phyloP scores from a whole-genome alignment of 805 yeast species.

The Lachancea dasiensis region DNA sequence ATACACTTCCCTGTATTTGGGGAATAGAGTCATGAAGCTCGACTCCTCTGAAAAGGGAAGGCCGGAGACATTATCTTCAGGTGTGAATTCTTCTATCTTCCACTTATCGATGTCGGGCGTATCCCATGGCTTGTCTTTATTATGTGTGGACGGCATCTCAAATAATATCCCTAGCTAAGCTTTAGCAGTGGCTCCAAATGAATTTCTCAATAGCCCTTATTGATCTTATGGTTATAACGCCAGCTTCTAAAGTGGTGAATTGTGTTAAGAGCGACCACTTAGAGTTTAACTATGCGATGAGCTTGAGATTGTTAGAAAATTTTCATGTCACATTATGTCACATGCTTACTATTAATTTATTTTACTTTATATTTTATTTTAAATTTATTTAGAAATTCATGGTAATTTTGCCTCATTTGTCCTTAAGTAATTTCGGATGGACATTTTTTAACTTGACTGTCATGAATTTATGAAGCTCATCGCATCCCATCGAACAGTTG shows the following conservation, averaged over 20 bases:
- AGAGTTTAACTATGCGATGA: neutral
- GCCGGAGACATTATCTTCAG: constrained; percentile 84
- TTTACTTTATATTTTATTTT: constrained; percentile 1
- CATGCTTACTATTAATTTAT: neutral
- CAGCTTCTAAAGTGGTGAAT: too few species aligned
- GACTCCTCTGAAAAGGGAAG: constrained; percentile 92
- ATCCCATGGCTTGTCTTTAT: constrained; percentile 97
- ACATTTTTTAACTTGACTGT: too few species aligned
- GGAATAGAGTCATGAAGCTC: constrained; percentile 89
- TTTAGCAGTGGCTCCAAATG: too few species aligned
- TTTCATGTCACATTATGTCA: constrained; percentile 1
- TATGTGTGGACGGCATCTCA: constrained; percentile 83
- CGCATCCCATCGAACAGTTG: too few species aligned
- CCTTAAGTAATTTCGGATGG: too few species aligned
- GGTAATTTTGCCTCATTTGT: neutral
- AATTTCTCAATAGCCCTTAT: too few species aligned
- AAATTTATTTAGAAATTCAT: neutral
- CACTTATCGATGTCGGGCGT: constrained; percentile 92
- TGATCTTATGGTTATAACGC: too few species aligned
- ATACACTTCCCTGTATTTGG: constrained; percentile 92
- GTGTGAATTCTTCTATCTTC: constrained; percentile 80
- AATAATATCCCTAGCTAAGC: neutral
- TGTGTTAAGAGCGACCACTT: too few species aligned
- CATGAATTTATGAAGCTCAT: too few species aligned
- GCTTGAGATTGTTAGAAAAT: constrained; percentile 5